Evolutionary conservation across 1,284 basidiomycete species (phyloP).

Genomic region (Leccinum pachyderme): DNA sequence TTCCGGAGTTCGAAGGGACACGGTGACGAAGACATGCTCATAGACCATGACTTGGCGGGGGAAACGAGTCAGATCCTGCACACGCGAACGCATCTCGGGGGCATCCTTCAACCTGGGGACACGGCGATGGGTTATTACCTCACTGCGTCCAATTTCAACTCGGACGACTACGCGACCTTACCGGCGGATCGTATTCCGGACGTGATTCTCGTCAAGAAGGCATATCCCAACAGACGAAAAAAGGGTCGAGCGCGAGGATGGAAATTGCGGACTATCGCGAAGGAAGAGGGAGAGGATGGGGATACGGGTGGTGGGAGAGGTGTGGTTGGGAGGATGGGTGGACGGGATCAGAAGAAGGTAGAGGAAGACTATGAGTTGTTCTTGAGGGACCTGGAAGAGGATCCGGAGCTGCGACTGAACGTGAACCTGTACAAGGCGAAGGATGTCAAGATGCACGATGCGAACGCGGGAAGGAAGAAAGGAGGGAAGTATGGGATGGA

Average conservation of each 20-base stretch:
- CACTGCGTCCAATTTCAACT: constrained; percentile 91
- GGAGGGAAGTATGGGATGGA: constrained; percentile 70
- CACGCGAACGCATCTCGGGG: constrained; percentile 94
- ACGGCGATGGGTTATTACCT: constrained; percentile 91
- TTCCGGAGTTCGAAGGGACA: constrained; percentile 50
- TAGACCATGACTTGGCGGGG: constrained; percentile 58
- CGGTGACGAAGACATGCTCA: constrained; percentile 46
- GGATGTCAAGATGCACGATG: constrained; percentile 45
- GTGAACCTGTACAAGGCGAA: constrained; percentile 88
- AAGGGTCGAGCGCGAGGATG: constrained; percentile 85
- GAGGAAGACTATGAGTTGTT: constrained; percentile 97
- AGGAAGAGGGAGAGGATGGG: constrained; percentile 85
- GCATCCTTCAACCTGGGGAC: constrained; percentile 94
- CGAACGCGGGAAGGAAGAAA: constrained; percentile 38
- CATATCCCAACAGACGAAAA: constrained; percentile 93
- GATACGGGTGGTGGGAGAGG: constrained; percentile 75
- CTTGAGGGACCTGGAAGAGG: constrained; percentile 94
- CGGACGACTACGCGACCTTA: constrained; percentile 79
- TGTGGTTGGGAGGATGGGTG: constrained; percentile 86
- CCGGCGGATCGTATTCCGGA: constrained; percentile 81
- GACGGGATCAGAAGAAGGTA: constrained; percentile 89
- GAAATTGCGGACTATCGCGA: constrained; percentile 92
- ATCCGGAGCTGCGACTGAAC: constrained; percentile 86
- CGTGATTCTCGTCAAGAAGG: constrained; percentile 92
- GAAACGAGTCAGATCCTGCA: constrained; percentile 83